Evolutionary conservation across 352 stramenopile species (phyloP).

Genomic region (Saprolegnia parasitica): DNA sequence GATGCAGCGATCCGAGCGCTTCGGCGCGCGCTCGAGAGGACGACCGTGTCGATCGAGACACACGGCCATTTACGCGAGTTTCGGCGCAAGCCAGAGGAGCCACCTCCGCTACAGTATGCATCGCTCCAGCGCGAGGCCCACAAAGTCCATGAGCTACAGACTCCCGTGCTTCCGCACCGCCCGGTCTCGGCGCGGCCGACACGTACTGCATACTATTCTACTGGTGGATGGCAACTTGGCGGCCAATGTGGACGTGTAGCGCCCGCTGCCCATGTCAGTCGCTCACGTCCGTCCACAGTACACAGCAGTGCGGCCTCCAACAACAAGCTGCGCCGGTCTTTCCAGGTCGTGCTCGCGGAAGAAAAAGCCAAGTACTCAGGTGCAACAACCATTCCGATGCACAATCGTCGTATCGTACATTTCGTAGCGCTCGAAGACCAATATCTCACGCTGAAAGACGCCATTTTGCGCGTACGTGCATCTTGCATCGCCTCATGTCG

Average conservation of each 20-base stretch:
- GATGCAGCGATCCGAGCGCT: slow-evolving; percentile 12
- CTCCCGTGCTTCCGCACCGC: neutral
- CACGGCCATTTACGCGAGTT: slow-evolving; percentile 14
- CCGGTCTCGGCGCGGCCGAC: slow-evolving; percentile 4
- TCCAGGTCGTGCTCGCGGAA: neutral
- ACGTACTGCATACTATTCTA: neutral
- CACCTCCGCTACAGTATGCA: neutral
- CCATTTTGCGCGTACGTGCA: slow-evolving; percentile 14
- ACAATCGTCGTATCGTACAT: neutral
- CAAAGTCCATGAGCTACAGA: neutral
- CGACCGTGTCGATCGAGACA: neutral
- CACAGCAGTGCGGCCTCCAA: neutral
- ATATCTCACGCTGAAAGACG: slow-evolving; percentile 11
- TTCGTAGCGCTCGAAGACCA: slow-evolving; percentile 20
- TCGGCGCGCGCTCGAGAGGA: slow-evolving; percentile 1
- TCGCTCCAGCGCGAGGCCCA: neutral
- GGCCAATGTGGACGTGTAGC: neutral
- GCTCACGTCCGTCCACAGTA: slow-evolving; percentile 15
- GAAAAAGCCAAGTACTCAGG: slow-evolving; percentile 18
- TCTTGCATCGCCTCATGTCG: neutral
- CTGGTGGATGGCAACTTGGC: neutral
- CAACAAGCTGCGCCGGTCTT: slow-evolving; percentile 1
- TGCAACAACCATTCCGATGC: neutral
- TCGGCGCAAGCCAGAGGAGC: neutral
- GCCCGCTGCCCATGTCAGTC: neutral